Base-by-base conservation (phyloP, 352 stramenopile species). In the Globisporangium recalcitrans region DNA sequence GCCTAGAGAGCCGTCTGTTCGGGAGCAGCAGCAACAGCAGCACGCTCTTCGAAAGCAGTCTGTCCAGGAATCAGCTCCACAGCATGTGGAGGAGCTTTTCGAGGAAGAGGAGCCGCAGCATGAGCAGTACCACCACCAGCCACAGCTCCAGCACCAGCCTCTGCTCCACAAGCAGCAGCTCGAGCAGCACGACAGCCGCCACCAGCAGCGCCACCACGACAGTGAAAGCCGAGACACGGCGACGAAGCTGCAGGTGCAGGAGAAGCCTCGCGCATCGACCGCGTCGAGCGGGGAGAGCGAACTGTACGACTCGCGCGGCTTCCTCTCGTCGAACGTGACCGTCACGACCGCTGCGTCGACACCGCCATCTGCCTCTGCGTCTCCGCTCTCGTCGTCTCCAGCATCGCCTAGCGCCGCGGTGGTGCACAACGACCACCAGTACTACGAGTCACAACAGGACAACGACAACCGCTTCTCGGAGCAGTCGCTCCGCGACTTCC, bases 351-450 rank as follows among this genome's bases (percentile, higher is more conserved):
- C 59, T 6, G 59, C 59, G 26, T 65, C 59, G 26, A 65, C 59
- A 19, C 49, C 59, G 2, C 49, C 59, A 21, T 64, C 58, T 1
- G 47, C 48, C 7, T 27, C 38, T 16, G 34, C 2, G 55, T 72
- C 52, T 21, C 52, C 64, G 10, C 68, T 68, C 32, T 79, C 75
- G 54, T 82, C 68, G n/a, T 83, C 73, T 10, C 70, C 78, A 3
- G 71, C 73, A 21, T 84, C 76, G 6, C 70, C 72, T 0, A 79
- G 68, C 48, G 57, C 55, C 13, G 52, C 29, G 8, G 66, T 73
- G 27, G 63, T 75, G 52, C 47, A 67, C 22, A 73, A 63, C 24
- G 67, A 80, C 44, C 27, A 62, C 26, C 56, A 44, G 29, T 47
- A 54, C 4, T 52, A 54, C 76, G n/a, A 70, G 85, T 27, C 72